Base-by-base conservation (phyloP, 2,329 filamentous ascomycete genomes). In the Cercospora canescens region DNA sequence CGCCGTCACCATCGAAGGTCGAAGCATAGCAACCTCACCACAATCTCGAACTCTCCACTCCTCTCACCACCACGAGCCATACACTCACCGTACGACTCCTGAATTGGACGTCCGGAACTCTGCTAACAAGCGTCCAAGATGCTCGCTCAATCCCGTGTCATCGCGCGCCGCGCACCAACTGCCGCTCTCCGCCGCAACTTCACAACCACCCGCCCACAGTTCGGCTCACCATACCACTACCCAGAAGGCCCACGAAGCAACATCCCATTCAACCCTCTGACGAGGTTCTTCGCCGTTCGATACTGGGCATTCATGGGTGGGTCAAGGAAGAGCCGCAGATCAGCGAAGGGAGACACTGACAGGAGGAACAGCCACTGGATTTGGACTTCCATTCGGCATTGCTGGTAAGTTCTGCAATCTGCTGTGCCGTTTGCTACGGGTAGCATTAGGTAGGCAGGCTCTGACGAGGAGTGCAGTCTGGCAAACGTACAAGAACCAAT, bases 221-320 rank as follows among this genome's bases (percentile, higher is more conserved):
- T 96, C 80, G 88, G 86, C 76, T 96, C 92, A 80, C 94, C 94
- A 71, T 97, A 96, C 90, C 95, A 99, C 87, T 99, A 99, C 86
- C 91, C 94, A 75, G 94, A 98, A 86, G 95, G 94, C 72, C 92
- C 94, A 78, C 91, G 93, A 83, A 90, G 87, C 86, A 98, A 97
- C 88, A 83, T 99, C 73, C 95, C 95, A 73, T 99, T 99, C 89
- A 96, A 99, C 87, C 91, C 95, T 73, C 86, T 92, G 84, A 94
- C 89, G 79, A 92, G 89, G 83, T 91, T 86, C 84, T 99, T 99
- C 81, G 87, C 84, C 72, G 69, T 92, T 74, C 87, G 90, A 82
- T 99, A 91, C 89, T 96, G 93, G 91, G 79, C 79, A 70, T 95
- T 91, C 85, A 89, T 89, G 86, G 80, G 89, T 91, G 78, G 69